Evolutionary conservation across 2,329 filamentous ascomycete genomes (phyloP).

Genomic region (Colletotrichum sp.): DNA sequence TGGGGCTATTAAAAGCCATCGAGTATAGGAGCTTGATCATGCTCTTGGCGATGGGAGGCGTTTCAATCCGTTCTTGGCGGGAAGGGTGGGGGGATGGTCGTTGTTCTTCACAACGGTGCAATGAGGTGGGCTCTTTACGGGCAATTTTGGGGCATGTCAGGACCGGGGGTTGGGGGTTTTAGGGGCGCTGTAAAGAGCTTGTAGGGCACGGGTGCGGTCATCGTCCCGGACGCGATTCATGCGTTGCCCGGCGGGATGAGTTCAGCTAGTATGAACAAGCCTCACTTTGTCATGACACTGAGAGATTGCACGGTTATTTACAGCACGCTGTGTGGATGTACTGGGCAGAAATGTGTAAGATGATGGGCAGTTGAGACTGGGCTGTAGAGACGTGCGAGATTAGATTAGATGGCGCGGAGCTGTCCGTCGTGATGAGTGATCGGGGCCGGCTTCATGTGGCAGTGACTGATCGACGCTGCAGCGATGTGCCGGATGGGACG

Average conservation of each 20-base stretch:
- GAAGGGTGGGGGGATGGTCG: background rate
- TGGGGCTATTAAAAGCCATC: slow-evolving; percentile 16
- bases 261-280: background rate
- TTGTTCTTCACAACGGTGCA: background rate
- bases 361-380: background rate
- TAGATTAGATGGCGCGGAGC: background rate
- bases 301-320: background rate
- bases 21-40: slow-evolving; percentile 17
- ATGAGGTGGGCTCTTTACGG: background rate
- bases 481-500: background rate
- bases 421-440: background rate
- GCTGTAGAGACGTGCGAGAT: background rate
- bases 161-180: background rate
- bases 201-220: background rate
- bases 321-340: background rate
- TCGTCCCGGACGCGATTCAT: background rate
- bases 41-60: slow-evolving; percentile 16
- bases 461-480: background rate
- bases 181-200: background rate
- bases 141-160: background rate
- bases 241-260: background rate
- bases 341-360: background rate
- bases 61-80: slow-evolving; percentile 16
- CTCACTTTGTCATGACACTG: background rate
- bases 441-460: background rate